Percentiles rank a stretch among this genome's conserved stretches.
phyloP scores from a whole-genome alignment of 1,284 basidiomycete genomes.

The Pholiota adiposa region DNA sequence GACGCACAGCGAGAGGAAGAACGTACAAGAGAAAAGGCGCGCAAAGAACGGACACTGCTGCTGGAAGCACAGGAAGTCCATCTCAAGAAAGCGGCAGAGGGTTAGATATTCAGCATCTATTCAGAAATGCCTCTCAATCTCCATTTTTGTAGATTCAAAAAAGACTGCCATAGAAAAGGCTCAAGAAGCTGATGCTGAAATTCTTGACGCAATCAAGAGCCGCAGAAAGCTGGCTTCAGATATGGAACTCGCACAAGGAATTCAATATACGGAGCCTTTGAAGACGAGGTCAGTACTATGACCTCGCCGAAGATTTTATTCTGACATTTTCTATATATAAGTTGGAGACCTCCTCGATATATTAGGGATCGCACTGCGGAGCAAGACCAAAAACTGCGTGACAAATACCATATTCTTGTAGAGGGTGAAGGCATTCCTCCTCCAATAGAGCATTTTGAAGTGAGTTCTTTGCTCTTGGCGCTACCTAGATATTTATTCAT shows the following conservation, averaged over 20 bases:
- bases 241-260: constrained; percentile 91
- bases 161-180: constrained; percentile 86
- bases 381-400: constrained; percentile 78
- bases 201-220: constrained; percentile 90
- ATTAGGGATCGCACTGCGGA: constrained; percentile 74
- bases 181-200: constrained; percentile 88
- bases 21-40: constrained; percentile 67
- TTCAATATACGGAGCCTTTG: constrained; percentile 87
- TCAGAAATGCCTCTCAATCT: not conserved
- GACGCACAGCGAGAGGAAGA: constrained; percentile 83
- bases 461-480: constrained; percentile 37
- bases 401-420: constrained; percentile 91
- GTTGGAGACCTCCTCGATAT: constrained; percentile 89
- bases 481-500: constrained; percentile 10
- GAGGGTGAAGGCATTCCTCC: constrained; percentile 95
- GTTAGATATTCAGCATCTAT: constrained; percentile 43
- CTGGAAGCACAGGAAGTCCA: constrained; percentile 95
- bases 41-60: constrained; percentile 84
- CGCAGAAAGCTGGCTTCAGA: constrained; percentile 91
- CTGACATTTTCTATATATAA: constrained; percentile 32
- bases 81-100: constrained; percentile 77
- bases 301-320: not conserved
- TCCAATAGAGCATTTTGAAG: constrained; percentile 89
- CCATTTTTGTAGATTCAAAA: constrained; percentile 68
- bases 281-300: constrained; percentile 68